Conservation (phyloP, 2,329 filamentous ascomycete species). For the Bertia moriformis region DNA sequence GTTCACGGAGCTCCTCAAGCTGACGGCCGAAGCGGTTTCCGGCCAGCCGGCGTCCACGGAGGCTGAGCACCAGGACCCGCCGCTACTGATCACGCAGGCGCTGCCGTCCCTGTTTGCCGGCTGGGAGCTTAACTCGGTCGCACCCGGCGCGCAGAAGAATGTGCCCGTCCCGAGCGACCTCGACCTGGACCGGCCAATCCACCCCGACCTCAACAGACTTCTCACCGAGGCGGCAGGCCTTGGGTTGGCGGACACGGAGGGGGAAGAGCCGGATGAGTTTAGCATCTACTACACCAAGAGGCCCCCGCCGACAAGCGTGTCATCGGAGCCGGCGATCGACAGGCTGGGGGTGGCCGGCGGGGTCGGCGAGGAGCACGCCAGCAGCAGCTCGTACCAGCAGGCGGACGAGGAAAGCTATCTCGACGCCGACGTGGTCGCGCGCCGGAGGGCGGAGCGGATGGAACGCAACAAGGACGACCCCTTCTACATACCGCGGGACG, state of each 20-base stretch:
- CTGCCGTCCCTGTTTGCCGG: constrained; percentile 78
- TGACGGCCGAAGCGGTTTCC: constrained; percentile 69
- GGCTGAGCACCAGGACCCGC: constrained; percentile 46
- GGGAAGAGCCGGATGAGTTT: constrained; percentile 50
- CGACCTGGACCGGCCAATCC: constrained; percentile 70
- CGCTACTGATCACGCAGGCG: constrained; percentile 74
- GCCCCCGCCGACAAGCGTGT: constrained; percentile 32
- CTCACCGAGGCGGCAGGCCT: constrained; percentile 42
- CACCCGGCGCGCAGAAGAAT: constrained; percentile 66
- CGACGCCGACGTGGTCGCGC: constrained; percentile 60
- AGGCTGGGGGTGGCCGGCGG: constrained; percentile 25
- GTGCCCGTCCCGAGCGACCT: constrained; percentile 66
- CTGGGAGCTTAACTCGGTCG: constrained; percentile 83
- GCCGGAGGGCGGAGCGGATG: constrained; percentile 59
- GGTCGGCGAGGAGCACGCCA: constrained; percentile 25
- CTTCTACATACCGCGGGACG: constrained; percentile 62
- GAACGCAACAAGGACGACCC: constrained; percentile 86
- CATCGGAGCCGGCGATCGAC: constrained; percentile 40
- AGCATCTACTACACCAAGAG: constrained; percentile 49
- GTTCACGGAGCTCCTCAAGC: constrained; percentile 74
- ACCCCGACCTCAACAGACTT: constrained; percentile 54
- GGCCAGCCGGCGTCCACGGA: constrained; percentile 45
- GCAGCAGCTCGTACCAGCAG: constrained; percentile 42
- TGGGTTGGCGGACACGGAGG: constrained; percentile 18
- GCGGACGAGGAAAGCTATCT: constrained; percentile 49